These are phyloP conservation scores for Neurospora sp. DNA, from an alignment of 495 filamentous ascomycete species.

Conservation along the genomic window DNA sequence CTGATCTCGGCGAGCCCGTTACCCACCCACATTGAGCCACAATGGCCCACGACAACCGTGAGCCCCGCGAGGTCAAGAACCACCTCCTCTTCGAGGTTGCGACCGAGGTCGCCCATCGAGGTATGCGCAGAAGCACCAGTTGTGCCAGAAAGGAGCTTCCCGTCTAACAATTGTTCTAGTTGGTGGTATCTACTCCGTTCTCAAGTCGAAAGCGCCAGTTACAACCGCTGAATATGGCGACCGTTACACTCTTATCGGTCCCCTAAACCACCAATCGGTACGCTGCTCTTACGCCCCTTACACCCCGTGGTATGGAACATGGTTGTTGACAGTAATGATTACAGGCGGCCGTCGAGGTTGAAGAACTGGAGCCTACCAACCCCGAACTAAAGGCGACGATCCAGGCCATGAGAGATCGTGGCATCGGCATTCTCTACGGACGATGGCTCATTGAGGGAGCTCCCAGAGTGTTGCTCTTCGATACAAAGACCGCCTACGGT, in stretches of 20 bases:
- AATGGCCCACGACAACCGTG: slow-evolving; percentile 27
- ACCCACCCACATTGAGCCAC: neutral
- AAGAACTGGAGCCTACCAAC: slow-evolving; percentile 76
- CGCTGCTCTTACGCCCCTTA: slow-evolving; percentile 19
- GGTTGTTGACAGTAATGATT: slow-evolving; percentile 8
- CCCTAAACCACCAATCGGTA: slow-evolving; percentile 82
- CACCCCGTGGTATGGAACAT: neutral
- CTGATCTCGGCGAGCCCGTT: neutral
- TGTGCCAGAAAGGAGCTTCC: neutral
- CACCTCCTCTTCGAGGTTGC: slow-evolving; percentile 81
- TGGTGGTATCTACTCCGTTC: slow-evolving; percentile 95
- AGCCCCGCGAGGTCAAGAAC: slow-evolving; percentile 38
- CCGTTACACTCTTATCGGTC: slow-evolving; percentile 89
- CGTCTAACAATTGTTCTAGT: slow-evolving; percentile 42
- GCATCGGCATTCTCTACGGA: slow-evolving; percentile 85
- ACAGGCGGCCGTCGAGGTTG: slow-evolving; percentile 90
- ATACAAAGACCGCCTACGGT: slow-evolving; percentile 83
- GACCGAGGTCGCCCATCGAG: slow-evolving; percentile 93
- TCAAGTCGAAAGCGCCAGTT: slow-evolving; percentile 97
- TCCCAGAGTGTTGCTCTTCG: slow-evolving; percentile 85
- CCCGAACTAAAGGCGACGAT: slow-evolving; percentile 75
- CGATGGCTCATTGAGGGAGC: slow-evolving; percentile 97
- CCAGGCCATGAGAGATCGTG: slow-evolving; percentile 78
- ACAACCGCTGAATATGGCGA: slow-evolving; percentile 98
- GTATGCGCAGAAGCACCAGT: slow-evolving; percentile 33